Conservation (phyloP, 108 stramenopile species). For the Hondaea fermentalgiana region DNA sequence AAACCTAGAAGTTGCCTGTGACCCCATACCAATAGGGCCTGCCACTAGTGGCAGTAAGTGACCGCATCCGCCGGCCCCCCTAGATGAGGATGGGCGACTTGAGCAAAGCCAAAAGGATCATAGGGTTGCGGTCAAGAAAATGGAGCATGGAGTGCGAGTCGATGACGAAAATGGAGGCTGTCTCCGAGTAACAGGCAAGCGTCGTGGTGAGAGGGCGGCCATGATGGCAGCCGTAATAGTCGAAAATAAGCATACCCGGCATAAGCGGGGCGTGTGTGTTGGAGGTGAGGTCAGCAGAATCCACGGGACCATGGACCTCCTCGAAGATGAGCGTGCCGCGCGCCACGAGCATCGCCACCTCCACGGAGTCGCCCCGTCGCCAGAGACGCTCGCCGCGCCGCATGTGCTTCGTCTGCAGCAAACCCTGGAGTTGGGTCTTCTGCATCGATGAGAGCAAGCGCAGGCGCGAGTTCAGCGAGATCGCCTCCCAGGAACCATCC, state of each 20-base stretch:
- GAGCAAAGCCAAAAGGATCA: not conserved
- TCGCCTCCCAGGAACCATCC: slow-evolving; percentile 9
- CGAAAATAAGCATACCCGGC: not conserved
- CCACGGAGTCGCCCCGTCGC: not conserved
- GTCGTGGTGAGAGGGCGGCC: not conserved
- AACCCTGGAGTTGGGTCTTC: slow-evolving; percentile 25
- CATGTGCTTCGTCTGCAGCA: not conserved
- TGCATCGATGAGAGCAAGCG: slow-evolving; percentile 20
- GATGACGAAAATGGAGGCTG: not conserved
- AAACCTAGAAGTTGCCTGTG: too few relatives aligned
- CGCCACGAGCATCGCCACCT: not conserved
- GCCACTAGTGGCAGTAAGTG: not conserved
- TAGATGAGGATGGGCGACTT: slow-evolving; percentile 1
- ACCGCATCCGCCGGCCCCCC: not conserved
- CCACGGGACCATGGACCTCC: not conserved
- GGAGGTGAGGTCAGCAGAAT: not conserved
- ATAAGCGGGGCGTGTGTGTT: not conserved
- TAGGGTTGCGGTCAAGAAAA: not conserved
- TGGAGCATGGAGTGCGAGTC: not conserved
- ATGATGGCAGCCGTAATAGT: not conserved
- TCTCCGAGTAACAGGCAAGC: not conserved
- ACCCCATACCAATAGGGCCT: too few relatives aligned
- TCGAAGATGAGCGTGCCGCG: slow-evolving; percentile 19
- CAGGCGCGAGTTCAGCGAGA: not conserved
- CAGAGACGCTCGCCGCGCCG: not conserved